Percentiles rank a stretch among this genome's conserved stretches.
Conservation (phyloP, 352 stramenopile genomes). For the Phytophthora litchii region DNA sequence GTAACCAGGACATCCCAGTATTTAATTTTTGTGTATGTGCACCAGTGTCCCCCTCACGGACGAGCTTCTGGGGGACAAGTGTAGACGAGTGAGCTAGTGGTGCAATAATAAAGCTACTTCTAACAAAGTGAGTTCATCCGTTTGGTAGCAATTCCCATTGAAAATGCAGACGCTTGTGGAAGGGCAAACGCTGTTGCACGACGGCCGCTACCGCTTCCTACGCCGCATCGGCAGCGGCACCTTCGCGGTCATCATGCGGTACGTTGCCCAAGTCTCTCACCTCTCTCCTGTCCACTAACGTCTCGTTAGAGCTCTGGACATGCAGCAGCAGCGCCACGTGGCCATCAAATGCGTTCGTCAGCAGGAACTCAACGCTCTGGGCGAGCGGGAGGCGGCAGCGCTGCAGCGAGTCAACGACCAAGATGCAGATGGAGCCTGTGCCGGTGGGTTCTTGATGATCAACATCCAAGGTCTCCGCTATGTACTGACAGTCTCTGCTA, state of each 20-base stretch:
- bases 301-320: constrained; percentile 53
- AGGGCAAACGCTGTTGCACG: constrained; percentile 66
- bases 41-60: constrained; percentile 18
- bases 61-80: constrained; percentile 18
- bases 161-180: constrained; percentile 59
- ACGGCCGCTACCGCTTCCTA: constrained; percentile 76
- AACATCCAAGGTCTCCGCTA: neutral
- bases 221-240: constrained; percentile 71
- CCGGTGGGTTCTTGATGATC: constrained; percentile 28
- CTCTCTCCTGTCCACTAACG: neutral
- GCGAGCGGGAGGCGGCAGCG: constrained; percentile 60
- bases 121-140: too few species aligned
- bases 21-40: constrained; percentile 35
- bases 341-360: constrained; percentile 75
- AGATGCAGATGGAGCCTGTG: constrained; percentile 44
- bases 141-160: neutral
- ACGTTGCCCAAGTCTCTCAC: constrained; percentile 14
- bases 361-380: constrained; percentile 53
- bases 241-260: constrained; percentile 75
- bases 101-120: constrained; percentile 6
- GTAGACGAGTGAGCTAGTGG: constrained; percentile 18
- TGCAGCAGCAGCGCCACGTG: constrained; percentile 43
- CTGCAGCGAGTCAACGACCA: constrained; percentile 45
- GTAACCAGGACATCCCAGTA: constrained; percentile 26
- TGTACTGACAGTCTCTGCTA: constrained; percentile 14